These are phyloP conservation scores for Herpotrichia juniperi DNA, from an alignment of 2,329 filamentous ascomycete genomes.

Conservation along the genomic window DNA sequence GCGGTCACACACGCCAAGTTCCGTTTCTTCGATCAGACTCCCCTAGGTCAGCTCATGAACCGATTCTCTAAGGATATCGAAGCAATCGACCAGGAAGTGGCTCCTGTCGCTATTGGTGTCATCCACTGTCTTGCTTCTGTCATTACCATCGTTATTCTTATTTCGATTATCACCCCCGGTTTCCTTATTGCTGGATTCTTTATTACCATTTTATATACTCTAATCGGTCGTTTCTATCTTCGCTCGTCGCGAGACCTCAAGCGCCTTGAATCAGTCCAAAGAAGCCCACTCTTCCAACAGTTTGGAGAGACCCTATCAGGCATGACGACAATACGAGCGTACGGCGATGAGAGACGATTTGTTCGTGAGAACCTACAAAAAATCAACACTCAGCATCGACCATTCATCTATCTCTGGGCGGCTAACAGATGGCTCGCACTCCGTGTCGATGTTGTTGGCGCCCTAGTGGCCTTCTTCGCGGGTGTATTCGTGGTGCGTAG, in stretches of 20 bases:
- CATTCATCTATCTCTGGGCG: slow-evolving; percentile 96
- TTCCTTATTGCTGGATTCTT: slow-evolving; percentile 88
- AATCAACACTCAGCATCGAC: slow-evolving; percentile 89
- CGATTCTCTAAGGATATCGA: slow-evolving; percentile 98
- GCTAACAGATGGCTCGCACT: slow-evolving; percentile 96
- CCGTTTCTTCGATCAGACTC: slow-evolving; percentile 96
- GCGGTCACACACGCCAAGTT: slow-evolving; percentile 89
- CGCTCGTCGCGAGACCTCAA: slow-evolving; percentile 94
- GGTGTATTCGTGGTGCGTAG: slow-evolving; percentile 88
- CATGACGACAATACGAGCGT: slow-evolving; percentile 95
- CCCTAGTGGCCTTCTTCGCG: slow-evolving; percentile 90
- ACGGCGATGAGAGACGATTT: slow-evolving; percentile 91
- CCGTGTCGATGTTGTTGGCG: slow-evolving; percentile 87
- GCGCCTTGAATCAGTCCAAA: slow-evolving; percentile 89
- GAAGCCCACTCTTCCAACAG: slow-evolving; percentile 95
- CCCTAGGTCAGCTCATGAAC: slow-evolving; percentile 96
- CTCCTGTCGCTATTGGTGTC: slow-evolving; percentile 82
- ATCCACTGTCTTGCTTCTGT: slow-evolving; percentile 72
- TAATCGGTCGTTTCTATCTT: slow-evolving; percentile 87
- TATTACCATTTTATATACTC: slow-evolving; percentile 81
- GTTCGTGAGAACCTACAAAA: slow-evolving; percentile 86
- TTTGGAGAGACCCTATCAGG: slow-evolving; percentile 95
- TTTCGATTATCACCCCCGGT: slow-evolving; percentile 84
- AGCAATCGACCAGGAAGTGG: slow-evolving; percentile 92
- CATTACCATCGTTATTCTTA: slow-evolving; percentile 84